Base-by-base conservation (phyloP, 106 monocot genomes). In the Dendrobium catenatum region DNA sequence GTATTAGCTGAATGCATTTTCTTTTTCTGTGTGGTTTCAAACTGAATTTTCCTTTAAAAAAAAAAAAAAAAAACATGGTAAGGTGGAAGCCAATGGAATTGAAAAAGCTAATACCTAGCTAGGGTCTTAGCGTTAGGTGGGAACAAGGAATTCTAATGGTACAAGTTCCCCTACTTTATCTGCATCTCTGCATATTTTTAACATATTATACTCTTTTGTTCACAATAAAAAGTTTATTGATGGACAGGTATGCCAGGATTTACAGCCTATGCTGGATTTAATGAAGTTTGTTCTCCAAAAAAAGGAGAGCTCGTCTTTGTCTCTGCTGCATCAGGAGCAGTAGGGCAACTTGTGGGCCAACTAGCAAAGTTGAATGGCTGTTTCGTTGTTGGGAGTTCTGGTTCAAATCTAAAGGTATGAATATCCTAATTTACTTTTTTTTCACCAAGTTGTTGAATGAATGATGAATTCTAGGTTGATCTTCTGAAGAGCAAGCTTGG, bases 281-380 rank as follows among this genome's bases (percentile, higher is more conserved):
- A 83, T 27, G 89, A 93, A 86, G 80, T 95, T 70, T 92, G 95
- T 79, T 80, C 83, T n/a, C 92, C 95, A 0, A 90, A 95, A 83
- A 84, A 9, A 8, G 92, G 95, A 8, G 92, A 95, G 20, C 55
- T 72, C 67, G 89, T 93, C 11, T 95, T 95, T 72, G 88, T 95
- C 24, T 95, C 95, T 51, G 95, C 95, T 55, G 95, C 93, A 42
- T 92, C 89, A 44, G 93, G 95, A 42, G 95, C 95, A 46, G 95
- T 95, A 42, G 95, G 95, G 18, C 90, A 90, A 80, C 81, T 95
- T 56, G 95, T 93, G 17, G 95, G 95, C 48, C 95, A 93, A 68
- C 82, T 93, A 16, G 95, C 95, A 9, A 95, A 95, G 82, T 79
- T 92, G 5, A 80, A 87, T 76, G 95, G 95, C 22, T 95, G 95